Conservation (phyloP, 352 stramenopile genomes). For the Globisporangium paroecandrum region DNA sequence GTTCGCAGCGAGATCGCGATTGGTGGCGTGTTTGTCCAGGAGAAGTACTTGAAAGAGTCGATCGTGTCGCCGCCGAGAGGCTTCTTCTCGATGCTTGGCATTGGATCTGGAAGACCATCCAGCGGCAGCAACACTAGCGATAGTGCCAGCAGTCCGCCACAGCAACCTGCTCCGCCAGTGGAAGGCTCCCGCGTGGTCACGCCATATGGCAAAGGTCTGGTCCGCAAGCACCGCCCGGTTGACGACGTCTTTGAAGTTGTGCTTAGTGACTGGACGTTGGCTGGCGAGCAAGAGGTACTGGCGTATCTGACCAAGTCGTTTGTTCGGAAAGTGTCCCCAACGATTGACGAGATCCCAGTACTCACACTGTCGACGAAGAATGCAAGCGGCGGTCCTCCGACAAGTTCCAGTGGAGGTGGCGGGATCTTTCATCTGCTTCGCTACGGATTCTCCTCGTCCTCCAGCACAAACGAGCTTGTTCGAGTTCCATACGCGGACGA, state of each 20-base stretch:
- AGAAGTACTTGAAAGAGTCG: conserved; percentile 43
- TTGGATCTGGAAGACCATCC: conserved; percentile 17
- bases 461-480: neutral
- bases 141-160: neutral
- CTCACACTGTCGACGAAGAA: conserved; percentile 29
- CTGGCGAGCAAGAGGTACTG: conserved; percentile 33
- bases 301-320: conserved; percentile 52
- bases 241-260: conserved; percentile 50
- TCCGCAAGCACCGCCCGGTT: conserved; percentile 37
- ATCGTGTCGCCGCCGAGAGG: conserved; percentile 54
- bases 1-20: conserved; percentile 39
- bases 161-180: conserved; percentile 12
- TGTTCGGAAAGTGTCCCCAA: conserved; percentile 26
- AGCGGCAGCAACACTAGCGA: conserved; percentile 6
- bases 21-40: conserved; percentile 49
- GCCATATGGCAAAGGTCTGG: conserved; percentile 56
- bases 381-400: conserved; percentile 16
- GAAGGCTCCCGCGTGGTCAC: conserved; percentile 47
- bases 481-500: conserved; percentile 41
- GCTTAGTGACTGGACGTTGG: conserved; percentile 51
- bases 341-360: conserved; percentile 33
- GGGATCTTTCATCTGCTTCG: conserved; percentile 75
- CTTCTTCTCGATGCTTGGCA: conserved; percentile 67
- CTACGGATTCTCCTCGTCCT: conserved; percentile 35
- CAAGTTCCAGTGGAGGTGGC: conserved; percentile 34